Percentiles rank a stretch among this genome's conserved stretches.
Conservation (phyloP, 2,329 filamentous ascomycete genomes). For the Hymenoscyphus albidus region DNA sequence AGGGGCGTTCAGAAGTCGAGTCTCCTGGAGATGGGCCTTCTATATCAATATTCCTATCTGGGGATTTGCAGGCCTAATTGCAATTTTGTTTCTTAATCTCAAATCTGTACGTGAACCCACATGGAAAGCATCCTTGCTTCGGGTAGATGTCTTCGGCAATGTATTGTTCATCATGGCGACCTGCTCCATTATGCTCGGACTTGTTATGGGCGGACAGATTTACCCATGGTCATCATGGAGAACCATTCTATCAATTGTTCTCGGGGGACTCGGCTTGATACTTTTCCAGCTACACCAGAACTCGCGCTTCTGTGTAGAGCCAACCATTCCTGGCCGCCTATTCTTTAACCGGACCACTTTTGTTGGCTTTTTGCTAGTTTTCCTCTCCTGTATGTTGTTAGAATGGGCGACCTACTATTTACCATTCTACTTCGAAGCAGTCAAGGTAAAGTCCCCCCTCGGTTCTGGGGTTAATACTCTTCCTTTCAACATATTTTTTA, state of each 20-base stretch:
- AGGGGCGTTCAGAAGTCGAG: slow-evolving; percentile 5
- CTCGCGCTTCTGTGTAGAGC: background rate
- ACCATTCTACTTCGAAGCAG: slow-evolving; percentile 45
- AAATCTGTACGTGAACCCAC: slow-evolving; percentile 20
- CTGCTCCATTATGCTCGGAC: slow-evolving; percentile 41
- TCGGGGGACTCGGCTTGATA: background rate
- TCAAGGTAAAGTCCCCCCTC: slow-evolving; percentile 48
- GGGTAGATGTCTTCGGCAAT: slow-evolving; percentile 44
- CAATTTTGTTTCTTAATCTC: slow-evolving; percentile 10
- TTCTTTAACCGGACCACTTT: slow-evolving; percentile 3
- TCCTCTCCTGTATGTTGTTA: slow-evolving; percentile 4
- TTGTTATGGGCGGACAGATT: slow-evolving; percentile 11
- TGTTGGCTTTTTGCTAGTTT: background rate
- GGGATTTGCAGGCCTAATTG: slow-evolving; percentile 6
- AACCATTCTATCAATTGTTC: background rate
- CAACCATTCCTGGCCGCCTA: background rate
- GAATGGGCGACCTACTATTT: slow-evolving; percentile 47
- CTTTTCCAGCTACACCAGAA: background rate
- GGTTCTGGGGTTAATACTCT: slow-evolving; percentile 52
- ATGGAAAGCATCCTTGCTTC: slow-evolving; percentile 34
- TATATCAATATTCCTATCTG: slow-evolving; percentile 46
- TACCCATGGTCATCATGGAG: slow-evolving; percentile 13
- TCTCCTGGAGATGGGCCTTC: slow-evolving; percentile 40
- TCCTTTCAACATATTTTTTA: slow-evolving; percentile 57
- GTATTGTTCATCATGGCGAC: slow-evolving; percentile 39